Base-by-base conservation (phyloP, 148 eudicot genomes). In the Chenopodium suecicum region DNA sequence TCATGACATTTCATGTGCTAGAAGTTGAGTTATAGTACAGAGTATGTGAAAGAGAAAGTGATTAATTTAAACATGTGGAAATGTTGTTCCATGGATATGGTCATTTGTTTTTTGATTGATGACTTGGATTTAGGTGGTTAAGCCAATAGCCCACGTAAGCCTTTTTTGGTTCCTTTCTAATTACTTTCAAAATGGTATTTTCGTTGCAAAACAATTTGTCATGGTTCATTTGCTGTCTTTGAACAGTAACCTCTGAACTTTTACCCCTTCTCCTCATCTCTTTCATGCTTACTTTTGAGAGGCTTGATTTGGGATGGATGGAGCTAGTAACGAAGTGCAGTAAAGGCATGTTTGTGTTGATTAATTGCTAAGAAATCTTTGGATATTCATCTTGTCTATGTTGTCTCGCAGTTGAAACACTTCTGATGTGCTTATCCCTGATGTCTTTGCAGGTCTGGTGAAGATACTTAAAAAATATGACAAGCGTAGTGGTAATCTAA, bases 401-500 rank as follows among this genome's bases (percentile, higher is more conserved):
- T n/a, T 58, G 14, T 44, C 23, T 34, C 2, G 25, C 17, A n/a
- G 16, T 29, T 14, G 50, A 79, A 23, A n/a, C 11, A n/a, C 14
- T 44, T 19, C 31, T 81, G 47, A 65, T 75, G 47, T 75, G 60
- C 77, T 56, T 70, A 31, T 63, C 82, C 37, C 41, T 75, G n/a
- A 50, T 75, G 32, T 62, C 31, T 25, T 29, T 22, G 74, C 91
- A 92, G 97, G 97, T 67, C 65, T 92, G 32, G 90, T 91, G 81
- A 92, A 92, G 86, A 92, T 92, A 48, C 87, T 91, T 70, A 91
- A 92, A 79, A 92, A 92, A 65, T 91, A 91, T 46, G 97, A 92
- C 81, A 92, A 92, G 86, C 85, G 89, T 22, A 92, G 86, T 44
- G 97, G 97, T 19, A 89, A 88, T 41, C 90, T 92, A 0, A 82